These are phyloP conservation scores for Solanum pimpinellifolium DNA, from an alignment of 257 asterid species.

Conservation along the genomic window DNA sequence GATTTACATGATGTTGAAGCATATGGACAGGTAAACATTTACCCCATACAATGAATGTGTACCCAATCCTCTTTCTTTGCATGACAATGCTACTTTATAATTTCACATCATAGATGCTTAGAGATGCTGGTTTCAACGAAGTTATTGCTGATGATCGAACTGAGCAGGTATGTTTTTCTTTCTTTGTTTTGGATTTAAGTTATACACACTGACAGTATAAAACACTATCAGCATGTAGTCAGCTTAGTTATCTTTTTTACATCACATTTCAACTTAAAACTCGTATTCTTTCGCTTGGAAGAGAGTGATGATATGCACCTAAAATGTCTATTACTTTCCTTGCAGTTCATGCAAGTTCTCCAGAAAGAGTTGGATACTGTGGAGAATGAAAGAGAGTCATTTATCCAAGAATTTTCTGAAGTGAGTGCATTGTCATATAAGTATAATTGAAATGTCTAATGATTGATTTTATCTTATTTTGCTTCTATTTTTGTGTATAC, in stretches of 20 bases:
- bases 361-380: slow-evolving; percentile 55
- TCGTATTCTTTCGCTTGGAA: not conserved
- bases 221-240: not conserved
- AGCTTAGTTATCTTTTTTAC: not conserved
- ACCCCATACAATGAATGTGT: not conserved
- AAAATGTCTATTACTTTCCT: not conserved
- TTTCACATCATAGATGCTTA: slow-evolving; percentile 52
- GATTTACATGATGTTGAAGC: slow-evolving; percentile 5
- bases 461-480: not conserved
- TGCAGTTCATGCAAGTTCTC: slow-evolving; percentile 74
- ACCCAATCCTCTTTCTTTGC: not conserved
- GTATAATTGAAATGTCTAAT: not conserved
- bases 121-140: slow-evolving; percentile 77
- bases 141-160: slow-evolving; percentile 93
- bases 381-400: slow-evolving; percentile 67
- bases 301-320: not conserved
- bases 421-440: slow-evolving; percentile 19
- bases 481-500: not conserved
- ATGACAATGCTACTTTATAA: not conserved
- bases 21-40: slow-evolving; percentile 34
- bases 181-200: not conserved
- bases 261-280: not conserved
- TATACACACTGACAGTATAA: not conserved
- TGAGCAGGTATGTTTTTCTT: slow-evolving; percentile 45
- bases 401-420: slow-evolving; percentile 71